Evolutionary conservation across 2,329 filamentous ascomycete species (phyloP).

Genomic region (Arachnopeziza araneosa): DNA sequence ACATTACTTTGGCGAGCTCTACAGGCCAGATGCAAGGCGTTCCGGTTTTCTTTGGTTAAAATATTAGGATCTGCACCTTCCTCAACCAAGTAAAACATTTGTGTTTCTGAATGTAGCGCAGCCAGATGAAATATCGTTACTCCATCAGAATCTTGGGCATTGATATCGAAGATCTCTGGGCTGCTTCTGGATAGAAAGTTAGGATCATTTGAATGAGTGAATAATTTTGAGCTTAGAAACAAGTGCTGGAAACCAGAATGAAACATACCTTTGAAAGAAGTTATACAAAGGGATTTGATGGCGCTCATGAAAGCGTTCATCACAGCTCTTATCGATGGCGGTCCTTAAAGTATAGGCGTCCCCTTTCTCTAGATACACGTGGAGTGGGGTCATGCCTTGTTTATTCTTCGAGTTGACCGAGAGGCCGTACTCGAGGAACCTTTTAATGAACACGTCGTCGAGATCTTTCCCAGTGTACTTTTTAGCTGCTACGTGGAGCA

Average conservation of each 20-base stretch:
- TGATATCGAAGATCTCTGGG: not conserved
- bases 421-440: constrained; percentile 6
- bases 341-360: constrained; percentile 1
- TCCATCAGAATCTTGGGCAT: constrained; percentile 21
- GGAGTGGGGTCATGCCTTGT: constrained; percentile 9
- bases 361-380: not conserved
- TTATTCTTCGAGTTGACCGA: constrained; percentile 5
- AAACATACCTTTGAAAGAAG: constrained; percentile 1
- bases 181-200: not conserved
- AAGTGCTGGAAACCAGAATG: too few relatives aligned
- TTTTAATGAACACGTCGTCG: not conserved
- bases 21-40: constrained; percentile 37
- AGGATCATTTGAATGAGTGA: not conserved
- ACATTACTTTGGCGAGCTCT: constrained; percentile 31
- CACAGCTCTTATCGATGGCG: not conserved
- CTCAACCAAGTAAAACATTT: constrained; percentile 13
- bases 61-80: constrained; percentile 33
- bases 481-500: constrained; percentile 1
- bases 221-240: not conserved
- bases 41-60: constrained; percentile 32
- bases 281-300: constrained; percentile 6
- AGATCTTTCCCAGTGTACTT: not conserved
- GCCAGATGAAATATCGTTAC: constrained; percentile 15
- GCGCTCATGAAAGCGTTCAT: constrained; percentile 6
- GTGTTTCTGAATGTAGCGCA: constrained; percentile 8